Base-by-base conservation (phyloP, 768 basidiomycete species). In the Boletus subcaerulescens region DNA sequence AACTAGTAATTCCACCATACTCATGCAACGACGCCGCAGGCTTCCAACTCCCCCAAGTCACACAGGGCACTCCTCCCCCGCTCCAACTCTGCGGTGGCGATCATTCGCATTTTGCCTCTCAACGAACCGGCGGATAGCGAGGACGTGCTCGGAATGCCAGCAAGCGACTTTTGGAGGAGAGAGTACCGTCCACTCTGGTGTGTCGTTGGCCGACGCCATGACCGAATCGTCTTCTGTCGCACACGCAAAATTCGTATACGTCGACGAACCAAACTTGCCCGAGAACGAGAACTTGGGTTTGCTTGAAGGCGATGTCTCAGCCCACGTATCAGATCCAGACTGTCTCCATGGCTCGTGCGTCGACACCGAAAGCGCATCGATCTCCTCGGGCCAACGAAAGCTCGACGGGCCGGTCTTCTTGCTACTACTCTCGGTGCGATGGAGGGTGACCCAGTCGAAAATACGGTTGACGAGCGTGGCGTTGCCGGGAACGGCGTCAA, bases 121-220 rank as follows among this genome's bases (percentile, higher is more conserved):
- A 13, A 73, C 65, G 33, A 86, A 74, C 4, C 56, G 70, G 20
- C 73, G 77, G 31, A 89, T 78, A 35, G 78, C 74, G 31, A 71
- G 74, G 12, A 83, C 56, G 65, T 90, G 88, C 1, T n/a, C n/a
- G n/a, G 87, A 89, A 61, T 83, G 73, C 86, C 86, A 89, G 68
- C 86, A 89, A 12, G 87, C 86, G 35, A 89, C 66, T 50, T 85
- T 81, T 17, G 78, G 77, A 26, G 76, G 72, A 1, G 84, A 83
- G 45, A 91, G 79, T 31, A 82, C 57, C 65, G 74, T 73, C 65
- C 82, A 74, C 22, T 74, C 70, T 3, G 79, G 79, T 8, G 81
- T 64, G 1, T 58, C 58, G 14, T 72, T 60, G 36, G 57, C 63
- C 57, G 75, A 79, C 9, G 69, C 59, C 0, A 68, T 55, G 17